phyloP scores from a whole-genome alignment of 805 yeast genomes.

The Yamadazyma tumulicola region DNA sequence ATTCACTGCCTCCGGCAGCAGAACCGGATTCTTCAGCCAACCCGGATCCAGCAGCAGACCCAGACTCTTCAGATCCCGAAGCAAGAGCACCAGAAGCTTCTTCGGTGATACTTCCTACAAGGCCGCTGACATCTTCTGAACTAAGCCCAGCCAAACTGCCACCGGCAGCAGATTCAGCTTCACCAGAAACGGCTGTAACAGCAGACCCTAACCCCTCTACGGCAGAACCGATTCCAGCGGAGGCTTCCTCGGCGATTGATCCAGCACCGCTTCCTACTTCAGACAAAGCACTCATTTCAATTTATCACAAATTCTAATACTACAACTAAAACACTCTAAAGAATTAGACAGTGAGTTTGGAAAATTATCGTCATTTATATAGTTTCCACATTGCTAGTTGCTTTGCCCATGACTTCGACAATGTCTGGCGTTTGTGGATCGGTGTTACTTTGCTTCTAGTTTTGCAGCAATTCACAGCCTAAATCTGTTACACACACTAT shows the following conservation, averaged over 20 bases:
- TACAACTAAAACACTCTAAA: constrained; percentile 7
- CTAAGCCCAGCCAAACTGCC: neutral
- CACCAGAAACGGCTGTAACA: constrained; percentile 2
- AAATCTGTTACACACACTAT: neutral
- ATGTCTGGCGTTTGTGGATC: neutral
- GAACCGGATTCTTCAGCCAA: constrained; percentile 7
- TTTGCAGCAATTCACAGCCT: neutral
- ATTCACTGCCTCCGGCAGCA: constrained; percentile 7
- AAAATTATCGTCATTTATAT: neutral
- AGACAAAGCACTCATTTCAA: neutral
- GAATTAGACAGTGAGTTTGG: constrained; percentile 1
- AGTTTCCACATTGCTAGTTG: neutral
- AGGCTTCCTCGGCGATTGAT: constrained; percentile 9
- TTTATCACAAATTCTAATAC: too few relatives aligned
- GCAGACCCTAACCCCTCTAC: constrained; percentile 5
- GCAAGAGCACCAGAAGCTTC: constrained; percentile 14
- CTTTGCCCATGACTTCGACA: neutral
- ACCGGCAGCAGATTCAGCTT: constrained; percentile 14
- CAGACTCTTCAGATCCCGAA: constrained; percentile 18
- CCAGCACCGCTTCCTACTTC: constrained; percentile 1
- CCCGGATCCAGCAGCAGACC: constrained; percentile 21
- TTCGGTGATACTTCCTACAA: constrained; percentile 11
- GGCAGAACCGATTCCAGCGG: constrained; percentile 13
- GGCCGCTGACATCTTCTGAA: constrained; percentile 14
- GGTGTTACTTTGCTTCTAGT: neutral